Conservation (phyloP, 1,139 yeast genomes). For the Taphrina deformans region DNA sequence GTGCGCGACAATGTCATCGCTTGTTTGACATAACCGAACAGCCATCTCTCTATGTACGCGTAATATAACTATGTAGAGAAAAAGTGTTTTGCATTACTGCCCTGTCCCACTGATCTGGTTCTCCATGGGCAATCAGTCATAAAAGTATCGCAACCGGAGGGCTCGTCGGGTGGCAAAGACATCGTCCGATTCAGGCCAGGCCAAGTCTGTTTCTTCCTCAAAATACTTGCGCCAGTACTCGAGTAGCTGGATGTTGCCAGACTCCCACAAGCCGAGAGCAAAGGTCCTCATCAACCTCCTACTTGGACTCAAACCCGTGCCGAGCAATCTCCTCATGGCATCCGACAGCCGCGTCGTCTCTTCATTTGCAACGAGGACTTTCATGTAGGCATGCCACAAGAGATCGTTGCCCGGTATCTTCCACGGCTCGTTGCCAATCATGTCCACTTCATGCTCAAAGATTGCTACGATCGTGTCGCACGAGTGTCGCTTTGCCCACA, state of each 20-base stretch:
- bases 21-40: too few species aligned
- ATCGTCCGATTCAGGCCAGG: slow-evolving; percentile 14
- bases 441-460: slow-evolving; percentile 3
- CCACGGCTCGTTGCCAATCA: slow-evolving; percentile 6
- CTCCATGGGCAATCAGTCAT: neutral
- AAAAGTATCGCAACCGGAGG: slow-evolving; percentile 1
- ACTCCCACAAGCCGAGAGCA: slow-evolving; percentile 23
- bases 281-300: neutral
- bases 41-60: neutral
- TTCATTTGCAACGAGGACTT: slow-evolving; percentile 11
- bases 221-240: slow-evolving; percentile 18
- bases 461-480: neutral
- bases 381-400: slow-evolving; percentile 19
- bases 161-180: neutral
- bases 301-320: neutral
- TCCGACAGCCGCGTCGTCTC: slow-evolving; percentile 2
- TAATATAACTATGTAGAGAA: neutral
- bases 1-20: too few species aligned
- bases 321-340: slow-evolving; percentile 9
- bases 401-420: neutral
- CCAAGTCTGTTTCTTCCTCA: neutral
- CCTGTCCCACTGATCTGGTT: too few species aligned
- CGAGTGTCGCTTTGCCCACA: neutral
- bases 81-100: too few species aligned
- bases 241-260: slow-evolving; percentile 13